A percentile compares a stretch with the other conserved stretches of the same genome.
Conservation (phyloP, 768 basidiomycete genomes). For the Leccinum longicurvipes region DNA sequence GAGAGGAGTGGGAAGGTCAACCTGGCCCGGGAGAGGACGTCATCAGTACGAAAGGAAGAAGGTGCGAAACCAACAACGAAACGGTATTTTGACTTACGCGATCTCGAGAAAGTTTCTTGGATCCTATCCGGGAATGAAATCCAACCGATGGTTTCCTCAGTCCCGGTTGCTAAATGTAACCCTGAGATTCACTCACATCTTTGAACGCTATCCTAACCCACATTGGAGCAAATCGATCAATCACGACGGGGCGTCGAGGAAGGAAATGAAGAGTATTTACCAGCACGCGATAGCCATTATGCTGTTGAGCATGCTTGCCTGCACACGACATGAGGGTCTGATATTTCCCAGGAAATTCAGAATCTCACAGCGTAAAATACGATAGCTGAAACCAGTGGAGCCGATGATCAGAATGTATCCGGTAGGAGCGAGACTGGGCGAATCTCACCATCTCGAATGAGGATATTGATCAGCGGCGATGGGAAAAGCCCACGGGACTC, state of each 20-base stretch:
- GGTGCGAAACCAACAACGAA: not conserved
- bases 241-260: not conserved
- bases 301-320: not conserved
- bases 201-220: not conserved
- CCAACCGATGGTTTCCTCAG: too few species aligned
- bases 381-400: too few species aligned
- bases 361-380: too few species aligned
- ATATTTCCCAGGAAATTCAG: not conserved
- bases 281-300: not conserved
- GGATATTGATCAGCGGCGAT: not conserved
- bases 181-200: too few species aligned
- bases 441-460: too few species aligned
- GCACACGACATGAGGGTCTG: not conserved
- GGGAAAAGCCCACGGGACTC: not conserved
- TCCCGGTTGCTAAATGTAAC: too few species aligned
- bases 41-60: too few species aligned
- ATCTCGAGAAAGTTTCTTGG: constrained; percentile 7
- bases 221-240: not conserved
- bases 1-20: constrained; percentile 14
- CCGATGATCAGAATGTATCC: too few species aligned
- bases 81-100: not conserved
- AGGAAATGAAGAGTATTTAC: not conserved
- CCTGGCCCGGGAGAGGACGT: too few species aligned
- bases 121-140: constrained; percentile 1
- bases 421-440: too few species aligned